Evolutionary conservation across 106 monocot species (phyloP).

Genomic region (Dactylorhiza incarnata): DNA sequence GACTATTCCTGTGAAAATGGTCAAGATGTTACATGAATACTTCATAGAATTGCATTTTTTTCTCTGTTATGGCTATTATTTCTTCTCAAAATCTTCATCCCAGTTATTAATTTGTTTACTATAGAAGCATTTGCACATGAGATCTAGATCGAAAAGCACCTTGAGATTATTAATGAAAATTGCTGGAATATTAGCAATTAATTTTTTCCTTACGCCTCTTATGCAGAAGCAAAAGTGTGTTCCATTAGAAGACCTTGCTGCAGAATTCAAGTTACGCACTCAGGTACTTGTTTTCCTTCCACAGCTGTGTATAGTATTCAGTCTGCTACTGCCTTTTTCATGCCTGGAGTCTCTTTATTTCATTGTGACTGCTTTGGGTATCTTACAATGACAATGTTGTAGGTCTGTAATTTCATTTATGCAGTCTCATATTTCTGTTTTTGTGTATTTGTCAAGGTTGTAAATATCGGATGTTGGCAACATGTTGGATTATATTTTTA

Average conservation of each 20-base stretch:
- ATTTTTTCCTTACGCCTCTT: not conserved
- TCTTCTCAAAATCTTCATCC: too few species aligned
- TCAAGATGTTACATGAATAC: too few species aligned
- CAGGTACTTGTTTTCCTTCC: slow-evolving; percentile 18
- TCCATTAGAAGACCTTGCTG: slow-evolving; percentile 66
- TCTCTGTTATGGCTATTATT: too few species aligned
- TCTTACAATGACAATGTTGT: too few species aligned
- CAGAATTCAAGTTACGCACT: slow-evolving; percentile 68
- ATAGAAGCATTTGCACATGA: not conserved
- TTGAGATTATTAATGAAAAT: not conserved
- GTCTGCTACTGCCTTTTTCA: not conserved
- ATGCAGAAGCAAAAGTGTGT: slow-evolving; percentile 64
- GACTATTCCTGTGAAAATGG: too few species aligned
- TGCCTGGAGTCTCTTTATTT: not conserved
- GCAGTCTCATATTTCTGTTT: too few species aligned
- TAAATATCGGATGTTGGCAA: too few species aligned
- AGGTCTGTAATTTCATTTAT: too few species aligned
- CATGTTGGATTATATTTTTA: too few species aligned
- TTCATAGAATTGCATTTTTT: too few species aligned
- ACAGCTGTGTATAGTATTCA: not conserved
- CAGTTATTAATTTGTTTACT: not conserved
- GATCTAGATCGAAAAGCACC: not conserved
- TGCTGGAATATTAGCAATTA: not conserved
- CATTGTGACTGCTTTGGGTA: too few species aligned
- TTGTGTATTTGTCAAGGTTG: too few species aligned